phyloP scores from a whole-genome alignment of 129 eudicot species.

The Daucus carota region DH1_v3.0 NC_030386.2:18583001-18583500 shows the following conservation, averaged over 20 bases:
- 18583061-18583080: slow-evolving; percentile 22
- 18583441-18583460: too few relatives aligned
- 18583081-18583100: slow-evolving; percentile 27
- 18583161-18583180: slow-evolving; percentile 45
- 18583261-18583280: too few relatives aligned
- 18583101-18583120: slow-evolving; percentile 22
- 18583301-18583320: neutral
- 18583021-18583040: slow-evolving; percentile 17
- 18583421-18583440: neutral
- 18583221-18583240: neutral
- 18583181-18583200: slow-evolving; percentile 21
- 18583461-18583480: too few relatives aligned
- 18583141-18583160: slow-evolving; percentile 67
- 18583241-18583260: neutral
- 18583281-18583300: too few relatives aligned
- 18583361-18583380: too few relatives aligned
- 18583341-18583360: too few relatives aligned
- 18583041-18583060: slow-evolving; percentile 2
- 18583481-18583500: too few relatives aligned
- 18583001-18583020: slow-evolving; percentile 21
- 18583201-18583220: slow-evolving; percentile 12
- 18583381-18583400: neutral
- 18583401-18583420: neutral
- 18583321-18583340: neutral
- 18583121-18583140: slow-evolving; percentile 41